Conservation (phyloP, 352 stramenopile genomes). For the Phytophthora europaea region DNA sequence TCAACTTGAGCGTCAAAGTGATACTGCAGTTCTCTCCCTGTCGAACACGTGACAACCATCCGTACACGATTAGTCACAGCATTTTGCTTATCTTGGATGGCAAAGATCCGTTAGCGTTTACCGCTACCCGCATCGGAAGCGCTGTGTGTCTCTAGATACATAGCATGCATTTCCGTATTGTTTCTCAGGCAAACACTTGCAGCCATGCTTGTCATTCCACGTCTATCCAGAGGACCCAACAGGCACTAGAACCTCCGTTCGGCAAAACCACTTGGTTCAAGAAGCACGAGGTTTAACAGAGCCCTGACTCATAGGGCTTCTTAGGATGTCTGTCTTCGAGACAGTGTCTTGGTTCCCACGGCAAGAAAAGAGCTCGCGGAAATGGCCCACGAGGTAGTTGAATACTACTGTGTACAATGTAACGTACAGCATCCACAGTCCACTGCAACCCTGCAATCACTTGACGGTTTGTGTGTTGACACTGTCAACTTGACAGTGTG, state of each 20-base stretch:
- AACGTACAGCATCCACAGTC: no score
- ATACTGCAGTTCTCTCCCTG: neutral
- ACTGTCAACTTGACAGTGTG: neutral
- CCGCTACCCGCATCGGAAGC: neutral
- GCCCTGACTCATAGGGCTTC: neutral
- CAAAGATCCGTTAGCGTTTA: neutral
- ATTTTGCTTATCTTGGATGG: neutral
- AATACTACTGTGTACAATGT: no score
- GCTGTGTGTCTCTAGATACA: neutral
- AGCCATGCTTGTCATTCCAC: neutral
- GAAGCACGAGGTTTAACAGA: neutral
- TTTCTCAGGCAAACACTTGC: neutral
- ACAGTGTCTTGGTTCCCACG: no score
- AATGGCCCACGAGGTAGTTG: no score
- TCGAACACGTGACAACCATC: neutral
- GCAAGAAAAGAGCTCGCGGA: neutral
- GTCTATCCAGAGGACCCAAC: neutral
- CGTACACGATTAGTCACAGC: neutral
- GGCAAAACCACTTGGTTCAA: neutral
- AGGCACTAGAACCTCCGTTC: neutral
- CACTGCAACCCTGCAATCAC: neutral
- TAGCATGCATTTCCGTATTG: neutral
- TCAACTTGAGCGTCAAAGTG: neutral
- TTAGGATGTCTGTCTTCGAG: neutral
- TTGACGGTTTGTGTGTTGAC: neutral